phyloP scores from a whole-genome alignment of 192 early-diverging fungal genomes.

The Backusella psychrophila region DNA sequence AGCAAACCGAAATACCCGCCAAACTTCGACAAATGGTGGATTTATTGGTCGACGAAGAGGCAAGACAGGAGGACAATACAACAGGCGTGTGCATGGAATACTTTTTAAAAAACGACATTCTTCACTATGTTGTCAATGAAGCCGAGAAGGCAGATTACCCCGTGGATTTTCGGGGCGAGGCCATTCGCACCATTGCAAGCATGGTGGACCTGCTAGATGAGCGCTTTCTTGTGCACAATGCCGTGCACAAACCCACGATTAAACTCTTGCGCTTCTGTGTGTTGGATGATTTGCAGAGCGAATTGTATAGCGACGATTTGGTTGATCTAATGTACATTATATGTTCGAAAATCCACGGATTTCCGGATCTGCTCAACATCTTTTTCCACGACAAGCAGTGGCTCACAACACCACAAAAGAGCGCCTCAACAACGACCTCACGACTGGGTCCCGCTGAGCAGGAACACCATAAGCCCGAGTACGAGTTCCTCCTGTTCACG shows the following conservation, averaged over 20 bases:
- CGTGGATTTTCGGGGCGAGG: slow-evolving; percentile 72
- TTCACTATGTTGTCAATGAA: slow-evolving; percentile 76
- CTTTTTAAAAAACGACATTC: slow-evolving; percentile 78
- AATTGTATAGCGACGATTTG: slow-evolving; percentile 58
- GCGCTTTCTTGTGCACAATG: slow-evolving; percentile 86
- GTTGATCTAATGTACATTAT: slow-evolving; percentile 76
- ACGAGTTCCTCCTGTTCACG: slow-evolving; percentile 86
- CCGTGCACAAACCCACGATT: slow-evolving; percentile 84
- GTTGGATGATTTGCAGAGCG: slow-evolving; percentile 49
- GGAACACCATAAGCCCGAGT: slow-evolving; percentile 44
- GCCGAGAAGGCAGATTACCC: slow-evolving; percentile 76
- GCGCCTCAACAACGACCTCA: slow-evolving; percentile 1
- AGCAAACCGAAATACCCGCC: slow-evolving; percentile 74
- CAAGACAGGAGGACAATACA: slow-evolving; percentile 64
- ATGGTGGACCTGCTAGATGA: slow-evolving; percentile 87
- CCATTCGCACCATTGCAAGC: slow-evolving; percentile 72
- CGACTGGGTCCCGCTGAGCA: not conserved
- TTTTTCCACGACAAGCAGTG: slow-evolving; percentile 73
- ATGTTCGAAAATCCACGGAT: slow-evolving; percentile 79
- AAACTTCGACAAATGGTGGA: slow-evolving; percentile 83
- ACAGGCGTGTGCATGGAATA: slow-evolving; percentile 90
- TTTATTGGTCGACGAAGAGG: slow-evolving; percentile 85
- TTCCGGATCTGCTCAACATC: slow-evolving; percentile 67
- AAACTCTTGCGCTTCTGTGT: slow-evolving; percentile 70
- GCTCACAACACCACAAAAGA: slow-evolving; percentile 55